These are phyloP conservation scores for Pleurotus cornucopiae DNA, from an alignment of 768 basidiomycete genomes.

Conservation along the genomic window DNA sequence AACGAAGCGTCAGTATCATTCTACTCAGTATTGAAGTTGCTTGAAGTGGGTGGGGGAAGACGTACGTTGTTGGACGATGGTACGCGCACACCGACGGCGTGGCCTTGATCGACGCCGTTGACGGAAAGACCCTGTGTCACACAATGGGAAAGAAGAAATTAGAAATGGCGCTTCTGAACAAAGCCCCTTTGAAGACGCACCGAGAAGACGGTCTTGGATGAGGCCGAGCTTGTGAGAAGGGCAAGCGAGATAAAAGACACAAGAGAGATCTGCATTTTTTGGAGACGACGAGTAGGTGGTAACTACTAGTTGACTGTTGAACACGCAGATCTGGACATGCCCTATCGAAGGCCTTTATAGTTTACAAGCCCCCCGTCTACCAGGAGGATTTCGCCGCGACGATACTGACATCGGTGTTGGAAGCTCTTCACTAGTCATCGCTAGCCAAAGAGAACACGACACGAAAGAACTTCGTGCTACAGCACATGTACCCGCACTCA, in stretches of 20 bases:
- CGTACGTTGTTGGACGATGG: slow-evolving; percentile 31
- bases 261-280: background rate
- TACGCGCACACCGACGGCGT: slow-evolving; percentile 39
- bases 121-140: slow-evolving; percentile 33
- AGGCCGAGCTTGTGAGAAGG: slow-evolving; percentile 15
- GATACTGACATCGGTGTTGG: too few relatives aligned
- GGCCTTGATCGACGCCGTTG: slow-evolving; percentile 43
- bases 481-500: background rate
- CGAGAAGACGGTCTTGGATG: slow-evolving; percentile 42
- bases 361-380: too few relatives aligned
- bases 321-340: too few relatives aligned
- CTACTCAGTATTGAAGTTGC: slow-evolving; percentile 2
- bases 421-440: background rate
- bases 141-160: background rate
- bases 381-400: too few relatives aligned
- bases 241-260: background rate
- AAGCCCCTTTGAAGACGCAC: slow-evolving; percentile 17
- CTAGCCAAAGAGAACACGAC: background rate
- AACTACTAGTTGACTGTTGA: background rate
- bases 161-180: background rate
- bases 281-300: background rate
- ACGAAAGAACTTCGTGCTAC: background rate
- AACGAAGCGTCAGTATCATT: background rate
- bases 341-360: too few relatives aligned
- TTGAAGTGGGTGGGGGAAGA: background rate